These are phyloP conservation scores for Cladosporium sphaerospermum DNA, from an alignment of 2,329 filamentous ascomycete genomes.

Conservation along the genomic window DNA sequence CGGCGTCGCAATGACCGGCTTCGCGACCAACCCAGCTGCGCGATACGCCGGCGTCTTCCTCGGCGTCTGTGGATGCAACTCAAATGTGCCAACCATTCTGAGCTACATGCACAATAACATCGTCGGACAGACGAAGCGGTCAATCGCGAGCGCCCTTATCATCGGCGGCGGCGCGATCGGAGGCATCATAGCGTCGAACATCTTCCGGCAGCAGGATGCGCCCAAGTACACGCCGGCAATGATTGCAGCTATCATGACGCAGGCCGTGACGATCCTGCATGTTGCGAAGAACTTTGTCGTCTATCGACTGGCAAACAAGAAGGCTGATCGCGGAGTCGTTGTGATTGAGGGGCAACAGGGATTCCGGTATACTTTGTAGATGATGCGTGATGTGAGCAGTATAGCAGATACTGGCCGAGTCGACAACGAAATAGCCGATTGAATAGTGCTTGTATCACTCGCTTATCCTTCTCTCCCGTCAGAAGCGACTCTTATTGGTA, in stretches of 20 bases:
- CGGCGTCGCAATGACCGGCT: slow-evolving; percentile 23
- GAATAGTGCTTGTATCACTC: too few relatives aligned
- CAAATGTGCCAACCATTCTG: slow-evolving; percentile 67
- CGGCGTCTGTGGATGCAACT: slow-evolving; percentile 66
- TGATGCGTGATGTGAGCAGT: not conserved
- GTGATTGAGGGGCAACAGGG: slow-evolving; percentile 16
- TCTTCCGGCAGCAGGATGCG: slow-evolving; percentile 56
- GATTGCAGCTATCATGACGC: slow-evolving; percentile 17
- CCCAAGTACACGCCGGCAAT: slow-evolving; percentile 56
- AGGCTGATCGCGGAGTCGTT: slow-evolving; percentile 16
- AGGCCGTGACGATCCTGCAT: slow-evolving; percentile 17
- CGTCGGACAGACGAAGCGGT: slow-evolving; percentile 63
- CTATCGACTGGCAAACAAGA: slow-evolving; percentile 17
- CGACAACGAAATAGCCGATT: too few relatives aligned
- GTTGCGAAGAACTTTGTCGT: slow-evolving; percentile 18
- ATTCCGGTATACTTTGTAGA: slow-evolving; percentile 3
- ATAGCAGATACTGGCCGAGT: too few relatives aligned
- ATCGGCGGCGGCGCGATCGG: slow-evolving; percentile 71
- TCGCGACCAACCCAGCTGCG: slow-evolving; percentile 24
- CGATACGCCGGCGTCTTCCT: slow-evolving; percentile 69
- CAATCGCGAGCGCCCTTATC: slow-evolving; percentile 65
- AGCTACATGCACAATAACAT: slow-evolving; percentile 70
- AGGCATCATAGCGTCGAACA: slow-evolving; percentile 66
- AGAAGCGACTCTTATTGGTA: too few relatives aligned
- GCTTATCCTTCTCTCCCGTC: too few relatives aligned